These are phyloP conservation scores for Gracilaria gracilis DNA, from an alignment of 23 red algal species.

Conservation along the genomic window DNA sequence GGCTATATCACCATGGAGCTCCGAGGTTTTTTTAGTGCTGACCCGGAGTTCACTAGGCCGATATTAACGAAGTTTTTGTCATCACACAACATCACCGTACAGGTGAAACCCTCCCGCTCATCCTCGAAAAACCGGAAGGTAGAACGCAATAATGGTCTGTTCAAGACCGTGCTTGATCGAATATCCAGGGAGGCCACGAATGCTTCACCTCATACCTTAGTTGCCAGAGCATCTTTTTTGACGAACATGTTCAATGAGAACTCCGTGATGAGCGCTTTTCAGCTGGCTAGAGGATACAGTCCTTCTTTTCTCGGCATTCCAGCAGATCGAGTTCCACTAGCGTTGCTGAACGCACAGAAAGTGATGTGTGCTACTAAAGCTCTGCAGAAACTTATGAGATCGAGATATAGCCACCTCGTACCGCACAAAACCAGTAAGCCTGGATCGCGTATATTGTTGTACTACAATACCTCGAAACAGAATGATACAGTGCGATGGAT, in stretches of 20 bases:
- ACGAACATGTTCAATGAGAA: too few relatives aligned
- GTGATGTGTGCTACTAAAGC: constrained; percentile 5
- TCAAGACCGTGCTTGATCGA: constrained; percentile 2
- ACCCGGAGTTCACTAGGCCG: constrained; percentile 9
- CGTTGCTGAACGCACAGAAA: constrained; percentile 48
- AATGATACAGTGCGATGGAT: constrained; percentile 47
- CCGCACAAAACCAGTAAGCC: constrained; percentile 26
- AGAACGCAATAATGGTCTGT: constrained; percentile 38
- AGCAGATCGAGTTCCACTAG: constrained; percentile 6
- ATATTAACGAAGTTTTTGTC: constrained; percentile 12
- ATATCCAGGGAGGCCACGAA: constrained; percentile 25
- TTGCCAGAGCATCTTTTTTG: too few relatives aligned
- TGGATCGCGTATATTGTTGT: constrained; percentile 30
- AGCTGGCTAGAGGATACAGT: constrained; percentile 18
- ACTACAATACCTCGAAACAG: constrained; percentile 57
- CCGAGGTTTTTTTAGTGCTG: constrained; percentile 6
- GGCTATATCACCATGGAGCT: constrained; percentile 30
- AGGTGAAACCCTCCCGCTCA: background rate
- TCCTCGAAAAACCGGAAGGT: constrained; percentile 38
- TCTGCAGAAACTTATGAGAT: constrained; percentile 49
- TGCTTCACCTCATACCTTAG: too few relatives aligned
- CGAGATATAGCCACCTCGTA: constrained; percentile 4
- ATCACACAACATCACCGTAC: background rate
- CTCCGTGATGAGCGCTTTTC: too few relatives aligned
- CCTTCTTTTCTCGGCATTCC: constrained; percentile 51